A percentile compares a stretch with the other conserved stretches of the same genome.
These are phyloP conservation scores for Endoconidiophora polonica DNA, from an alignment of 2,329 filamentous ascomycete genomes.

Conservation along the genomic window DNA sequence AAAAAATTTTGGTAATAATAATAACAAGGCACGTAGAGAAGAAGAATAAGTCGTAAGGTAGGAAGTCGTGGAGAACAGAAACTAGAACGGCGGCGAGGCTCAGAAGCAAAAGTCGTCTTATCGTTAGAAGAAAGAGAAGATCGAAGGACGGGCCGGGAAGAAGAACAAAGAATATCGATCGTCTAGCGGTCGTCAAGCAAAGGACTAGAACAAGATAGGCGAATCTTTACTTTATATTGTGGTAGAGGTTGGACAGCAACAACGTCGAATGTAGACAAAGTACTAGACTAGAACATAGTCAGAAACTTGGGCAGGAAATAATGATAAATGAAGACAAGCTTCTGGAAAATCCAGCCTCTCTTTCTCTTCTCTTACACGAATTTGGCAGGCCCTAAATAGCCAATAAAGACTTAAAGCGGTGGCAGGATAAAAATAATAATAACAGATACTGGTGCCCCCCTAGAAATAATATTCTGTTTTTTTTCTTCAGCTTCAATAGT, in stretches of 20 bases:
- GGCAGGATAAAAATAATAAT: background rate
- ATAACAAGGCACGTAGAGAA: background rate
- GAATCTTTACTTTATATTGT: too few relatives aligned
- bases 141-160: too few relatives aligned
- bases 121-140: too few relatives aligned
- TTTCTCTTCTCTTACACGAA: too few relatives aligned
- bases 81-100: background rate
- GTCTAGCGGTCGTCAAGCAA: too few relatives aligned
- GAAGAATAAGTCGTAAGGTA: background rate
- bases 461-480: too few relatives aligned
- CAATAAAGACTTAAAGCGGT: background rate
- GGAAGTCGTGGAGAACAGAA: background rate
- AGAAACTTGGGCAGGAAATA: too few relatives aligned
- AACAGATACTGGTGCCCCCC: background rate
- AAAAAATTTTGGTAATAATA: background rate
- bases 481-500: too few relatives aligned
- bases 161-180: too few relatives aligned
- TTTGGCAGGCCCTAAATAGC: background rate
- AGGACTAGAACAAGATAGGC: too few relatives aligned
- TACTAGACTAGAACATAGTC: background rate
- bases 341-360: background rate
- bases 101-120: background rate
- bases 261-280: too few relatives aligned
- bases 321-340: background rate
- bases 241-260: too few relatives aligned